phyloP scores from a whole-genome alignment of 768 basidiomycete species.

The Lentinus tigrinus region DNA sequence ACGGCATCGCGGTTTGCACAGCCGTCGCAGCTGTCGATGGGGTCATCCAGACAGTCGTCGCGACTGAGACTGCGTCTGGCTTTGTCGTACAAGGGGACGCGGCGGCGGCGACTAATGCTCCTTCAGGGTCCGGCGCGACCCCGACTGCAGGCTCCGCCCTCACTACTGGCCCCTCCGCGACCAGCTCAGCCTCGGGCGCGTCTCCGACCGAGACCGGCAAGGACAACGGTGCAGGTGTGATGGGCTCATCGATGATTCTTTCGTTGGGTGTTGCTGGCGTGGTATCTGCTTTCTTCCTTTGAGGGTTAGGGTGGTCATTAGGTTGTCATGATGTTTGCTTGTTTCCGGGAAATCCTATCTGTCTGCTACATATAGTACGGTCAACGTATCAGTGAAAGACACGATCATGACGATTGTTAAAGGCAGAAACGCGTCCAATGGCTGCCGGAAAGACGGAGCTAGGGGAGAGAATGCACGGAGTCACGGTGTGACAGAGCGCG shows the following conservation, averaged over 20 bases:
- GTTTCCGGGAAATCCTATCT: no score
- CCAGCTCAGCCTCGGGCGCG: neutral
- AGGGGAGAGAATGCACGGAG: neutral
- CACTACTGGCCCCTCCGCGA: neutral
- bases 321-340: neutral
- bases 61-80: slow-evolving; percentile 22
- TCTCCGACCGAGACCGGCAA: neutral
- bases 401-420: neutral
- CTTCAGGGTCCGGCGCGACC: neutral
- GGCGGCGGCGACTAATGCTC: neutral
- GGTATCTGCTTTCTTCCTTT: slow-evolving; percentile 10
- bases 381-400: no score
- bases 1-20: slow-evolving; percentile 28
- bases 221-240: slow-evolving; percentile 5
- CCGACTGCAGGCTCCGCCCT: neutral
- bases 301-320: neutral
- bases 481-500: slow-evolving; percentile 17
- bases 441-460: no score
- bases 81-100: slow-evolving; percentile 30
- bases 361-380: no score
- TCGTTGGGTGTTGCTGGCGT: slow-evolving; percentile 11
- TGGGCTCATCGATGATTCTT: neutral
- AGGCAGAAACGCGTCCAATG: neutral
- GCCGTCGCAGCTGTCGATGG: slow-evolving; percentile 11
- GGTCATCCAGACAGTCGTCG: slow-evolving; percentile 6